Evolutionary conservation across 306 rosid species (phyloP), one percentile per base, ranked within the genome.

Genomic region (Lotus japonicus): DNA sequence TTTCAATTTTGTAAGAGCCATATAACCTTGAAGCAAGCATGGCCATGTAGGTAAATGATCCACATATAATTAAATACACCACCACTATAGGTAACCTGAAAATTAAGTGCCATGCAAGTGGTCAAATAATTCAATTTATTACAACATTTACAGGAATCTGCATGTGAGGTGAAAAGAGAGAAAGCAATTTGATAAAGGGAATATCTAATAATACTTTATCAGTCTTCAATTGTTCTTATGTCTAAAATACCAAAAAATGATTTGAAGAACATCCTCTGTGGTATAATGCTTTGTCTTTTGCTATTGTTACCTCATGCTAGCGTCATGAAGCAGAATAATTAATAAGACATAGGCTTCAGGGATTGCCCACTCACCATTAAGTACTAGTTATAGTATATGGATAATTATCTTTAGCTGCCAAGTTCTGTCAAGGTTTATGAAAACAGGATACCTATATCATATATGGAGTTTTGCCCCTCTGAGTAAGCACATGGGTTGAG

Each of bases 261-360:
- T 19, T 53, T 35, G 45, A 42, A 69, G 57, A 58, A 53, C 39
- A 81, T 71, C 82, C 49, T 36, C 65, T 15, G 66, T 63, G 80
- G 86, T 70, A 76, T 54, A 33, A 78, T 71, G 26, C 50, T 58
- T 54, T 78, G 82, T 80, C 79, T 59, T 77, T 76, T 48, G 83
- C 72, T 70, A n/a, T n/a, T n/a, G 76, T 78, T 65, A 60, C 68
- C 71, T 55, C 18, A 43, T 33, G 77, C 43, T 62, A 72, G 36
- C 28, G 64, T 54, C 45, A 59, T 38, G 74, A 66, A 39, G 41
- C 63, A 64, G 38, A 44, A 62, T 16, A 21, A 21, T 21, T 1
- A 6, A 55, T 6, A 31, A 15, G 43, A 26, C 55, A 14, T 1
- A 39, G 13, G 59, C 45, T 51, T 72, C 43, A 46, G 52, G 52